Conservation (phyloP, 164 flowering plant species). For the Umbilicus rupestris region DNA sequence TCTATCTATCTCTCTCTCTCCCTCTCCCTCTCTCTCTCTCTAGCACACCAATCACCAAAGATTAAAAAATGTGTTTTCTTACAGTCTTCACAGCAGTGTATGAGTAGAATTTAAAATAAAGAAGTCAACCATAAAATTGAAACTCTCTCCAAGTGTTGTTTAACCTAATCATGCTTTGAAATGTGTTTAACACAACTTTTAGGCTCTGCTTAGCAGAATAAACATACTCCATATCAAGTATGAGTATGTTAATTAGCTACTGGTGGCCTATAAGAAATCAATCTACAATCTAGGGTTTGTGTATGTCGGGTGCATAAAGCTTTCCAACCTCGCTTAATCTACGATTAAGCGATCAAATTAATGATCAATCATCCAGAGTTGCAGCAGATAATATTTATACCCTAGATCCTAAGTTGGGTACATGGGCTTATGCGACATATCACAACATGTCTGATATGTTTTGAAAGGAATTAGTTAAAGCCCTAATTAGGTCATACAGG, state of each 20-base stretch:
- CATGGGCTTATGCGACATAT: no score
- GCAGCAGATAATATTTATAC: no score
- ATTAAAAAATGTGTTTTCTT: not conserved
- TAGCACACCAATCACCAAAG: slow-evolving; percentile 1
- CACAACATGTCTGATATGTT: no score
- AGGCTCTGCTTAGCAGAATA: not conserved
- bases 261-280: not conserved
- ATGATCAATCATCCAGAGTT: no score
- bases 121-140: not conserved
- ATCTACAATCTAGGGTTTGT: not conserved
- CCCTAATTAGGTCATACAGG: no score
- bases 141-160: not conserved
- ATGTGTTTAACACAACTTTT: not conserved
- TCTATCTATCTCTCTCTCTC: slow-evolving; percentile 1
- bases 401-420: no score
- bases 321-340: not conserved
- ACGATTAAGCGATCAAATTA: no score
- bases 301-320: not conserved
- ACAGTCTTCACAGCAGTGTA: not conserved
- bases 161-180: not conserved
- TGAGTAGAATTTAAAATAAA: not conserved
- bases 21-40: not conserved
- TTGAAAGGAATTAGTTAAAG: no score
- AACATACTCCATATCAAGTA: not conserved
- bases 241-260: not conserved